These are phyloP conservation scores for Hordeum pubiflorum DNA, from an alignment of 202 grass and related monocot genomes.

Conservation along the genomic window DNA sequence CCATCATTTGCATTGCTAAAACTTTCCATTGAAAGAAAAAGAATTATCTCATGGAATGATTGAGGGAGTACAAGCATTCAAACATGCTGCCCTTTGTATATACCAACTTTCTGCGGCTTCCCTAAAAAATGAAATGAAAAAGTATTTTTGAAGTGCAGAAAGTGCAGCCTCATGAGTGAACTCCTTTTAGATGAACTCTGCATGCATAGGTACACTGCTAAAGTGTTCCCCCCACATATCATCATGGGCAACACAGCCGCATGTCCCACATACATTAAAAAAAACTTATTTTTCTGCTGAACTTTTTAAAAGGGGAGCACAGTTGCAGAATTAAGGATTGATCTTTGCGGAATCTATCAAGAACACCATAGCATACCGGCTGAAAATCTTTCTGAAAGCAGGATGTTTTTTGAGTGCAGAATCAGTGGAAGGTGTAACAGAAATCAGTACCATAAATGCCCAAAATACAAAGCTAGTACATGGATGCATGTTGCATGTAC, in stretches of 20 bases:
- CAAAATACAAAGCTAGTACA: neutral
- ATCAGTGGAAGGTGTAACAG: neutral
- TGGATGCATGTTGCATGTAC: constrained; percentile 15
- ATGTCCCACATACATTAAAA: neutral
- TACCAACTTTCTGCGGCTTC: constrained; percentile 19
- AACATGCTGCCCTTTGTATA: constrained; percentile 35
- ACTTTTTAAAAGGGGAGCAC: neutral
- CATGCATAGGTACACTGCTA: constrained; percentile 27
- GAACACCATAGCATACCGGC: neutral
- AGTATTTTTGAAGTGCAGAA: constrained; percentile 25
- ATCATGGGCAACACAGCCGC: constrained; percentile 39
- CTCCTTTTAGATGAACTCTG: constrained; percentile 34
- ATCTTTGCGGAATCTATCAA: neutral
- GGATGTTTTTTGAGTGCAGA: constrained; percentile 3
- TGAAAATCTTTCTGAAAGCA: neutral
- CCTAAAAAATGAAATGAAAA: constrained; percentile 30
- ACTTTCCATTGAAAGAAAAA: constrained; percentile 18
- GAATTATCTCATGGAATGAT: constrained; percentile 21
- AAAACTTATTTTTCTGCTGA: neutral
- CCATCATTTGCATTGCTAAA: neutral
- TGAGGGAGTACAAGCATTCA: constrained; percentile 29
- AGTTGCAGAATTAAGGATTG: neutral
- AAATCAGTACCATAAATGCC: constrained; percentile 32
- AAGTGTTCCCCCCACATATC: constrained; percentile 24
- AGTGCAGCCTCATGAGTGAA: constrained; percentile 20